Percentiles rank a stretch among this genome's conserved stretches.
phyloP scores from a whole-genome alignment of 257 asterid genomes.

The Cynanchum wilfordii region DNA sequence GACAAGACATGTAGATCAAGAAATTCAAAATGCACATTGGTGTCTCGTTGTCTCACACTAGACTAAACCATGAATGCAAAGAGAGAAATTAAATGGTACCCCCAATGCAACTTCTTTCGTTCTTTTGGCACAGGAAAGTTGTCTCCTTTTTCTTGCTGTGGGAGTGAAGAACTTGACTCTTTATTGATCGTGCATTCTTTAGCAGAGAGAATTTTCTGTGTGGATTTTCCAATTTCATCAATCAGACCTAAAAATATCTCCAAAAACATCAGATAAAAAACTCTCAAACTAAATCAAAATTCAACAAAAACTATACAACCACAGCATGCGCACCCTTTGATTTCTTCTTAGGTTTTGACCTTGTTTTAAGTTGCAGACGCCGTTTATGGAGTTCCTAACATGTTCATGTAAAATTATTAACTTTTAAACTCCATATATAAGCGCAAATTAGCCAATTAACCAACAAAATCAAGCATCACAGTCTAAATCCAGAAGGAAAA shows the following conservation, averaged over 20 bases:
- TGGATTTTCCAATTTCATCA: constrained; percentile 33
- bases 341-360: constrained; percentile 47
- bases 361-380: constrained; percentile 72
- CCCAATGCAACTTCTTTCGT: constrained; percentile 74
- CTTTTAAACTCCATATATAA: neutral
- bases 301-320: neutral
- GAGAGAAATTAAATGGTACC: constrained; percentile 39
- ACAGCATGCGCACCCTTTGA: constrained; percentile 42
- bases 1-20: constrained; percentile 6
- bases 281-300: neutral
- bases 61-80: neutral
- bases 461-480: neutral
- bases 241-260: constrained; percentile 17
- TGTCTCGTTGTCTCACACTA: neutral
- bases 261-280: constrained; percentile 7
- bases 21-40: neutral
- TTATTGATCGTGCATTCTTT: constrained; percentile 16
- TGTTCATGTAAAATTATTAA: neutral
- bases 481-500: neutral
- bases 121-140: constrained; percentile 22
- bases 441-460: neutral
- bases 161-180: constrained; percentile 18
- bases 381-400: constrained; percentile 71
- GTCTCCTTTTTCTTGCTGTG: constrained; percentile 25
- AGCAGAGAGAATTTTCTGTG: constrained; percentile 27